These are phyloP conservation scores for Acanthamoeba culbertsoni DNA, from an alignment of 208 protist species.

Conservation along the genomic window DNA sequence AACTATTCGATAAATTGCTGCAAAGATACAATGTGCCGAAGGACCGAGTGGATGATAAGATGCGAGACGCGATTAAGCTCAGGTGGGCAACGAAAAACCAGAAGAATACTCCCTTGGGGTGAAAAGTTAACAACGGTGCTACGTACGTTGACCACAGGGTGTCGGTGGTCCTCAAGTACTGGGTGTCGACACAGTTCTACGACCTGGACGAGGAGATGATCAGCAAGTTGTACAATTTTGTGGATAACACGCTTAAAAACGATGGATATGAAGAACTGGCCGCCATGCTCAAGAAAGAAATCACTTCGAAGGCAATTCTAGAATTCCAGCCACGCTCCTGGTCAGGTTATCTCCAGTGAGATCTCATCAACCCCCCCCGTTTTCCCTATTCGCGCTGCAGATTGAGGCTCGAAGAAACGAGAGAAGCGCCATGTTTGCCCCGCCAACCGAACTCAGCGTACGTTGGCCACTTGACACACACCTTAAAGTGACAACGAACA, in stretches of 20 bases:
- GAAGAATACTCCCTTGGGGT: neutral
- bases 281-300: slow-evolving; percentile 45
- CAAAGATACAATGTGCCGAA: slow-evolving; percentile 61
- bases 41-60: slow-evolving; percentile 41
- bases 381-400: neutral
- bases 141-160: slow-evolving; percentile 59
- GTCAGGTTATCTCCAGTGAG: neutral
- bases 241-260: slow-evolving; percentile 62
- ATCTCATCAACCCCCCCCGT: neutral
- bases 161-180: slow-evolving; percentile 76
- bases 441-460: neutral
- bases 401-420: slow-evolving; percentile 50
- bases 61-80: slow-evolving; percentile 19
- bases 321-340: neutral
- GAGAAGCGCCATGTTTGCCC: slow-evolving; percentile 39
- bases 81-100: neutral
- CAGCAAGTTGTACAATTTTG: slow-evolving; percentile 67
- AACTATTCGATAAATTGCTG: slow-evolving; percentile 62
- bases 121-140: neutral
- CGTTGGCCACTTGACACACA: no score
- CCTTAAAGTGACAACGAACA: no score
- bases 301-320: slow-evolving; percentile 1
- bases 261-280: slow-evolving; percentile 69
- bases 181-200: slow-evolving; percentile 72
- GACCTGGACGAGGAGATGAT: slow-evolving; percentile 75